Percentiles rank a stretch among this genome's conserved stretches.
Evolutionary conservation across 768 basidiomycete species (phyloP).

Genomic region (Strobilomyces echinocephalus): DNA sequence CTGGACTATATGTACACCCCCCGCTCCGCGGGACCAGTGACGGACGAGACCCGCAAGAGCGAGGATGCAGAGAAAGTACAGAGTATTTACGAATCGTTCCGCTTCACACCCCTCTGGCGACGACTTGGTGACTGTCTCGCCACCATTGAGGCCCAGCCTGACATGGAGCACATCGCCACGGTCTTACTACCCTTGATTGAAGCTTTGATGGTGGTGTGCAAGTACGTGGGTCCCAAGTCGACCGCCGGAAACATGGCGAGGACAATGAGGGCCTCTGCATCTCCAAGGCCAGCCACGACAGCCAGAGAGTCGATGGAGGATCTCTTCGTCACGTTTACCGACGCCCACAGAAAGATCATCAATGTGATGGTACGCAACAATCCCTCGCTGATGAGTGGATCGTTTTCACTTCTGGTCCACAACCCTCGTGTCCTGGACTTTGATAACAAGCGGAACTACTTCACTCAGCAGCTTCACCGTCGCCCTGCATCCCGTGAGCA

Average conservation of each 20-base stretch:
- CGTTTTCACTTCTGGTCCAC: constrained; percentile 92
- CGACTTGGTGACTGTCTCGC: constrained; percentile 86
- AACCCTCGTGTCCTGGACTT: constrained; percentile 97
- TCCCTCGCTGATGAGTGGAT: constrained; percentile 95
- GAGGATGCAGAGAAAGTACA: constrained; percentile 79
- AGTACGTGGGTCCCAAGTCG: constrained; percentile 76
- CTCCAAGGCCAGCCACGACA: constrained; percentile 64
- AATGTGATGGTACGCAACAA: constrained; percentile 99
- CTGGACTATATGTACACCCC: constrained; percentile 95
- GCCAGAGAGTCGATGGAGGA: constrained; percentile 81
- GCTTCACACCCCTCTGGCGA: constrained; percentile 84
- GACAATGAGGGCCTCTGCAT: constrained; percentile 56
- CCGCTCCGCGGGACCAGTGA: constrained; percentile 38
- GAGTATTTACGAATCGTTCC: constrained; percentile 86
- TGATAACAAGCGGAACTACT: constrained; percentile 98
- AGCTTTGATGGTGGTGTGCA: constrained; percentile 97
- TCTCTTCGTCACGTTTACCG: constrained; percentile 89
- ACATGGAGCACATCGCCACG: constrained; percentile 84
- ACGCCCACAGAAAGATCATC: constrained; percentile 86
- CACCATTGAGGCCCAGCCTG: constrained; percentile 72
- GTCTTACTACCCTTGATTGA: constrained; percentile 94
- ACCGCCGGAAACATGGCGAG: constrained; percentile 42
- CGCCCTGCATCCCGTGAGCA: constrained; percentile 78
- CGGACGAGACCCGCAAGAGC: constrained; percentile 35
- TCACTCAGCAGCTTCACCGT: constrained; percentile 86